phyloP scores from a whole-genome alignment of 2,329 filamentous ascomycete species.

The Bipolaris oryzae region DNA sequence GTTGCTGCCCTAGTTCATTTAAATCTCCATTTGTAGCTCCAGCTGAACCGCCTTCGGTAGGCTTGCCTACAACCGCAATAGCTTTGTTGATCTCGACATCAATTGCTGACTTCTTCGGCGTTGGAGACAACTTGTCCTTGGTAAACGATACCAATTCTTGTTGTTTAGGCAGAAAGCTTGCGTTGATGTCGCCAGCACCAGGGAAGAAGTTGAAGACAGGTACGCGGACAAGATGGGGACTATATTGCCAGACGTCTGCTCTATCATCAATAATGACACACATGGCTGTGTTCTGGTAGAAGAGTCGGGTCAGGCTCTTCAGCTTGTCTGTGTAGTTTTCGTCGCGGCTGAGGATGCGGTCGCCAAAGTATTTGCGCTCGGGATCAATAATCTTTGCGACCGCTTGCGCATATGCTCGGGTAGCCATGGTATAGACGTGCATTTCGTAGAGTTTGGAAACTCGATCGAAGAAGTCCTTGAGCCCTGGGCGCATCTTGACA shows the following conservation, averaged over 20 bases:
- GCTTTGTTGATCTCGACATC: conserved; percentile 25
- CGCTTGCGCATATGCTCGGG: conserved; percentile 89
- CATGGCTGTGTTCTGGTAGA: conserved; percentile 98
- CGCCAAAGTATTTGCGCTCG: conserved; percentile 84
- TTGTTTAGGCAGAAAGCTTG: conserved; percentile 88
- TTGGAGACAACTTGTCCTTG: conserved; percentile 27
- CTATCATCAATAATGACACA: conserved; percentile 98
- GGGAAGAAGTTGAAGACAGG: conserved; percentile 97
- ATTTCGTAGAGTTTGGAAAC: conserved; percentile 86
- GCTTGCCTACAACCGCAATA: conserved; percentile 30
- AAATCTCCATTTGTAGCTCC: conserved; percentile 52
- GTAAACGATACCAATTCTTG: conserved; percentile 42
- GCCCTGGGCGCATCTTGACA: conserved; percentile 92
- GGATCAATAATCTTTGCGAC: conserved; percentile 95
- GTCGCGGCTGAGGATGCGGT: conserved; percentile 93
- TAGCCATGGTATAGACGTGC: conserved; percentile 99
- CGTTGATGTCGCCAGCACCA: conserved; percentile 98
- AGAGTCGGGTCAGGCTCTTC: conserved; percentile 88
- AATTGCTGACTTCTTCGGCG: conserved; percentile 18
- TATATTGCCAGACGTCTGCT: conserved; percentile 95
- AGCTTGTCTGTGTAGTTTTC: conserved; percentile 92
- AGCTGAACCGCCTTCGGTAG: conserved; percentile 23
- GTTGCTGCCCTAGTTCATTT: conserved; percentile 71
- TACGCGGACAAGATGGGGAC: conserved; percentile 91
- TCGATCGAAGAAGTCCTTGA: conserved; percentile 78